Conservation (phyloP, 495 filamentous ascomycete genomes). For the Pyronema domesticum region DNA sequence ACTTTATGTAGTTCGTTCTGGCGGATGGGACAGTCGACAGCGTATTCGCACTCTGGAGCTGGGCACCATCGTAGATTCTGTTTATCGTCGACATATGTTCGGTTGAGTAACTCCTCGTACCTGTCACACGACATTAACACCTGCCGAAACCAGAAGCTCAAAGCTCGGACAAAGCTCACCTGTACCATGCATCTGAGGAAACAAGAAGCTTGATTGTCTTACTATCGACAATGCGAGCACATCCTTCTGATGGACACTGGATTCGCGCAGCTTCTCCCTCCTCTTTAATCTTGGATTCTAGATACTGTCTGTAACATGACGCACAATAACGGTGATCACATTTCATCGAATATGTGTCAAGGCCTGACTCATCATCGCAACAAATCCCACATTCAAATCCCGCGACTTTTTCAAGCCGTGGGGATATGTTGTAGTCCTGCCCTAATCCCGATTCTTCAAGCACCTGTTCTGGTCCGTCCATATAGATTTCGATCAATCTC, state of each 20-base stretch:
- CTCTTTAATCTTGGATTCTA: slow-evolving; percentile 76
- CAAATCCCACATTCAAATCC: slow-evolving; percentile 90
- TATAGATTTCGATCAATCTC: slow-evolving; percentile 79
- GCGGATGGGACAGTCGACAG: slow-evolving; percentile 73
- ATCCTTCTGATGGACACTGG: slow-evolving; percentile 74
- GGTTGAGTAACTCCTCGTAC: slow-evolving; percentile 70
- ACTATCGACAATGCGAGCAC: slow-evolving; percentile 78
- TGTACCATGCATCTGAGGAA: slow-evolving; percentile 47
- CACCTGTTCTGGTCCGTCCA: slow-evolving; percentile 61
- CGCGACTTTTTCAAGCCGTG: slow-evolving; percentile 47
- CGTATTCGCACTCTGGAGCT: slow-evolving; percentile 84
- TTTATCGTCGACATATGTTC: slow-evolving; percentile 93
- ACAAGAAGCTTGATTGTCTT: slow-evolving; percentile 74
- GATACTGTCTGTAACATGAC: slow-evolving; percentile 80
- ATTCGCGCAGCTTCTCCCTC: slow-evolving; percentile 92
- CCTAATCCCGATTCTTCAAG: slow-evolving; percentile 77
- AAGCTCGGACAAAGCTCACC: slow-evolving; percentile 29
- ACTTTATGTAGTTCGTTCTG: slow-evolving; percentile 63
- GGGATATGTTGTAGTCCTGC: slow-evolving; percentile 39
- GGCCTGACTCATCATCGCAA: slow-evolving; percentile 64
- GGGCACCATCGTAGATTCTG: slow-evolving; percentile 94
- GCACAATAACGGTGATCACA: slow-evolving; percentile 93
- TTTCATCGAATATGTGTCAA: slow-evolving; percentile 87
- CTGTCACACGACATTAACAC: slow-evolving; percentile 22
- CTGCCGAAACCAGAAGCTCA: background rate